These are phyloP conservation scores for Tricholoma sp. DNA, from an alignment of 768 basidiomycete species.

Conservation along the genomic window DNA sequence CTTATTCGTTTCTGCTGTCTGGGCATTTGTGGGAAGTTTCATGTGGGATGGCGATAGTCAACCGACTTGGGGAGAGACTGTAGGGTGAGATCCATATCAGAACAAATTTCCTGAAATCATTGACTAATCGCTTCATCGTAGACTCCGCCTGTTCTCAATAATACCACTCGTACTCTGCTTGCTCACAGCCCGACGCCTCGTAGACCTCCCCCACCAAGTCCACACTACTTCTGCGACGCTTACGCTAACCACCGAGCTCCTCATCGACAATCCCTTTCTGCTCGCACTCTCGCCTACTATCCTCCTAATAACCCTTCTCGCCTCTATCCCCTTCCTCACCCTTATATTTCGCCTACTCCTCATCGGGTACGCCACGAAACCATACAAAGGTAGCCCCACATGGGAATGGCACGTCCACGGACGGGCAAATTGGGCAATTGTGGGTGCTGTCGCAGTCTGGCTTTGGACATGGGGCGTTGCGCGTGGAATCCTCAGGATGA, in stretches of 20 bases:
- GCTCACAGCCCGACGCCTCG: conserved; percentile 65
- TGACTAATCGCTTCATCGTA: conserved; percentile 16
- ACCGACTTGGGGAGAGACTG: conserved; percentile 78
- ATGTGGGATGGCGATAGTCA: conserved; percentile 46
- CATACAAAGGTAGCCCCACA: conserved; percentile 17
- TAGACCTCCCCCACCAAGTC: conserved; percentile 65
- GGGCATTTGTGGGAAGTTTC: conserved; percentile 81
- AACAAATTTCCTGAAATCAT: neutral
- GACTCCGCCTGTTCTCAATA: conserved; percentile 74
- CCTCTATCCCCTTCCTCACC: conserved; percentile 75
- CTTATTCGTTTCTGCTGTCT: conserved; percentile 67
- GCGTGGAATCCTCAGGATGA: conserved; percentile 70
- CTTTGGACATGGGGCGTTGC: conserved; percentile 78
- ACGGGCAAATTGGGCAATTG: conserved; percentile 39
- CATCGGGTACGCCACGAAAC: conserved; percentile 44
- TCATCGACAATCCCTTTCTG: conserved; percentile 69
- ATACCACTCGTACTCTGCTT: conserved; percentile 67
- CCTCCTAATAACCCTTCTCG: conserved; percentile 59
- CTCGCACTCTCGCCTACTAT: conserved; percentile 70
- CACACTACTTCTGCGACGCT: conserved; percentile 58
- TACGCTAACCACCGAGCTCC: conserved; percentile 59
- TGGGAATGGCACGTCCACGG: conserved; percentile 37
- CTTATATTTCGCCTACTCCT: conserved; percentile 75
- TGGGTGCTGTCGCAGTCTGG: conserved; percentile 56
- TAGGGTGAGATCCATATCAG: conserved; percentile 51